Base-by-base conservation (phyloP, 306 rosid species). In the Trifolium dubium region DNA sequence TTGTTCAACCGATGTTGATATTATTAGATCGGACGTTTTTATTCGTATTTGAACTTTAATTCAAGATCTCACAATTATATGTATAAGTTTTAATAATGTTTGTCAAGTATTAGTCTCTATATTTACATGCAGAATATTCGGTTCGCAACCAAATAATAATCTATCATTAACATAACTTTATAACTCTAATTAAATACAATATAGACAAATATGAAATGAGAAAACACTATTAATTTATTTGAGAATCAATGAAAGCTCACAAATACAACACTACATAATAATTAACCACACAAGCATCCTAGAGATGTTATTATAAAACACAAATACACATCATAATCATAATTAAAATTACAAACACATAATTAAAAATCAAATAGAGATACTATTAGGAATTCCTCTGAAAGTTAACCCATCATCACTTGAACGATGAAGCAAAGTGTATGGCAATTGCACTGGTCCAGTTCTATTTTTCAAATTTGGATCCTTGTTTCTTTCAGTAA, bases 301-400 rank as follows among this genome's bases (percentile, higher is more conserved):
- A 63, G 0, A 5, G 3, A 17, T 5, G 7, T 64, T 64, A 64
- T 64, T 64, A 11, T 14, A 35, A 63, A 63, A 1, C 30, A 63
- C 29, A 62, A 62, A 62, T 35, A 6, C 14, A 35, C 14, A 34
- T 5, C 3, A 35, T 39, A 6, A 34, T 5, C 3, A 35, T 39
- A 6, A 63, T 15, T 30, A 64, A 3, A 11, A 64, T 10, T 7
- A 64, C 69, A 37, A 39, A 39, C 50, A 39, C 30, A 35, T 14
- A 35, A 8, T 4, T 17, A 18, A 11, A 60, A 30, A 13, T 60
- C 50, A 64, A 40, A 64, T 64, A 40, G 69, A 64, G 15, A 64
- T 40, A 17, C 69, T 64, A 2, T 64, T 64, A 9, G 69, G 69
- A 64, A 64, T 64, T 39, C 69, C 69, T 64, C 51, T 64, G 7